Base-by-base conservation (phyloP, 73 alveolate species). In the Tetrahymena malaccensis region DNA sequence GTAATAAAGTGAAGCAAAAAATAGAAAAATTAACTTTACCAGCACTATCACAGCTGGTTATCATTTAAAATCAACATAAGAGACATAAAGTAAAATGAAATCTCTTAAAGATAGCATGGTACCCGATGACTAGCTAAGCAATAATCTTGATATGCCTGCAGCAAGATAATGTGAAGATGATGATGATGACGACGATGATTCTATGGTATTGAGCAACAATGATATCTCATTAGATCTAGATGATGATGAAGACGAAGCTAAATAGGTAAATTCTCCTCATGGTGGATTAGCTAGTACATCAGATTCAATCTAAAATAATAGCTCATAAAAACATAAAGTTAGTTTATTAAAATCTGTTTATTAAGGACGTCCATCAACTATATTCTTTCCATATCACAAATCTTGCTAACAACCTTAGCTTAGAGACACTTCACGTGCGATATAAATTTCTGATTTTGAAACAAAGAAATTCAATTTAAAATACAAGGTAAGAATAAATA, bases 391-490 rank as follows among this genome's bases (percentile, higher is more conserved):
- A 11, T 70, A 70, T 17, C 89, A 70, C 22, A 70, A 70, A 25
- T 70, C 89, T n/a, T 70, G 89, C 12, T 70, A 70, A 12, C 31
- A 70, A 12, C 89, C 89, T 70, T 70, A 70, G 37, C 89, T 40
- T 11, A 70, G 89, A 70, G 89, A 70, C 22, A 70, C 89, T n/a
- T 70, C 89, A 25, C 89, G 89, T 27, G 37, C 34, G 17, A 70
- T 70, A 11, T 85, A 94, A 33, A 85, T 95, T 84, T 85, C 97
- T 34, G 95, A 95, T 4, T 94, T 85, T n/a, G 97, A 95, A 89
- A 40, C 84, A 0, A 89, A 95, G 55, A 85, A 93, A 89, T 95
- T 50, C 50, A 43, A 34, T 43, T 83, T 95, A 13, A 95, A 93
- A 89, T 95, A 89, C 40, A 95, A 50, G 33, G 95, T 95, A 40